phyloP scores from a whole-genome alignment of 169 alveolate species.

The Plasmodium billcollinsi region DNA sequence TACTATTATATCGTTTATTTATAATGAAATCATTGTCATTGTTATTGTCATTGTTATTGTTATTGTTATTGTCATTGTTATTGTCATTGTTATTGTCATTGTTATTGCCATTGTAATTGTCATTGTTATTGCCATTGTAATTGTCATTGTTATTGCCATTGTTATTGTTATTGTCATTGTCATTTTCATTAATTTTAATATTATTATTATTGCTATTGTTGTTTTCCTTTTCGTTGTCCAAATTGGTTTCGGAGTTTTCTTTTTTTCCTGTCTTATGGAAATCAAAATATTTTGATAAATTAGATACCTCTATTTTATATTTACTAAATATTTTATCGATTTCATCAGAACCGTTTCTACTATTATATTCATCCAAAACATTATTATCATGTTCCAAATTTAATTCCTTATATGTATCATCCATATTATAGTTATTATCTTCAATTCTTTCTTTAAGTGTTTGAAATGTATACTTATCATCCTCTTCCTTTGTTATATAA shows the following conservation, averaged over 20 bases:
- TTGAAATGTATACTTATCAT: neutral
- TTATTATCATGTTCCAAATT: conserved; percentile 5
- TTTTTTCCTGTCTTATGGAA: conserved; percentile 30
- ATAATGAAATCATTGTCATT: neutral
- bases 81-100: neutral
- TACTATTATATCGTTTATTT: neutral
- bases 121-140: neutral
- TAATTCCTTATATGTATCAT: conserved; percentile 10
- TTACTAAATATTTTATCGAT: conserved; percentile 43
- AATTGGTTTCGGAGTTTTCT: neutral
- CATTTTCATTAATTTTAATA: neutral
- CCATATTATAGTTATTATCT: conserved; percentile 1
- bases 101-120: neutral
- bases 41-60: neutral
- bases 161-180: neutral
- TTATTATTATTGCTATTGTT: too few species aligned
- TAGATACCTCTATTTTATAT: conserved; percentile 49
- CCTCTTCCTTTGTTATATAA: neutral
- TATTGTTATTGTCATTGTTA: neutral
- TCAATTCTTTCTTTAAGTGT: neutral
- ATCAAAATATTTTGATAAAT: conserved; percentile 58
- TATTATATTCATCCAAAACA: neutral
- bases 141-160: neutral
- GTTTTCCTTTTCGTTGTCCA: neutral
- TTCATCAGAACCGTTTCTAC: conserved; percentile 39